Conservation (phyloP, 768 basidiomycete genomes). For the Macrolepiota dolichaula region DNA sequence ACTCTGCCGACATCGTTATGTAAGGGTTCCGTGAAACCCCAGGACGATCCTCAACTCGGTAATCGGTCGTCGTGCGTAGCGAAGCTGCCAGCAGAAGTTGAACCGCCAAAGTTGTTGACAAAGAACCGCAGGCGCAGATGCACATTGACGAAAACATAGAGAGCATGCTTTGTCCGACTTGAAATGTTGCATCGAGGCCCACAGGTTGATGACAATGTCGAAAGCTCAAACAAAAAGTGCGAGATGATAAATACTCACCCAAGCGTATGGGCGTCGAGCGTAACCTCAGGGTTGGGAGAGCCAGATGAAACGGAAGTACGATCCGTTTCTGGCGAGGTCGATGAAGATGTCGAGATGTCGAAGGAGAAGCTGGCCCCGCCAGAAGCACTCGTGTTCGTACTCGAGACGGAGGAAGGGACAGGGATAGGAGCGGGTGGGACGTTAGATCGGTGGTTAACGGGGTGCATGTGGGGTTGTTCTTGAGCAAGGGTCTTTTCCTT, state of each 20-base stretch:
- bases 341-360: conserved; percentile 2
- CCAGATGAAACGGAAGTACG: conserved; percentile 1
- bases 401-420: conserved; percentile 12
- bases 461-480: conserved; percentile 53
- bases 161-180: background rate
- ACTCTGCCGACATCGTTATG: conserved; percentile 1
- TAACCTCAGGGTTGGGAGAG: background rate
- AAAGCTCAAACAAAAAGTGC: background rate
- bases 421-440: conserved; percentile 12
- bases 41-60: background rate
- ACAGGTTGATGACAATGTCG: background rate
- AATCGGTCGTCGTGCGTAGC: background rate
- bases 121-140: background rate
- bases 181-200: conserved; percentile 2
- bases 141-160: background rate
- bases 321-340: conserved; percentile 4
- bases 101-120: background rate
- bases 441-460: conserved; percentile 33
- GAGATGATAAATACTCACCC: conserved; percentile 9
- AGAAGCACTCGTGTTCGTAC: background rate
- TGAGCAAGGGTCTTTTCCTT: conserved; percentile 14
- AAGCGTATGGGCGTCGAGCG: background rate
- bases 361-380: conserved; percentile 13
- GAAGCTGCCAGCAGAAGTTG: background rate
- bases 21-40: background rate